Base-by-base conservation (phyloP, 148 eudicot species). In the Rhododendron molle region DNA sequence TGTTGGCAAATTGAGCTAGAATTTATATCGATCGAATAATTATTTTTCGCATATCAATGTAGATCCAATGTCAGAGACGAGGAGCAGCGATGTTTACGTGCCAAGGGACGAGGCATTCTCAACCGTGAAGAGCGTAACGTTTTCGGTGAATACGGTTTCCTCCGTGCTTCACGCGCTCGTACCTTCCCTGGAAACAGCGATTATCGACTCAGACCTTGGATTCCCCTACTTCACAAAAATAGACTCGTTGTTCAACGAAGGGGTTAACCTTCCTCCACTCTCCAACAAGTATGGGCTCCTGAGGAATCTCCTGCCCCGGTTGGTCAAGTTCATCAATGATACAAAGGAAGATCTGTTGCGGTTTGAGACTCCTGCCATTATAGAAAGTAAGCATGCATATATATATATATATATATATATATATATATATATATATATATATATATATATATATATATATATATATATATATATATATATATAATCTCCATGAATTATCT, bases 31-130 rank as follows among this genome's bases (percentile, higher is more conserved):
- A 23, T 7, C 11, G 8, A 62, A 23, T n/a, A 23, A 26, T 30
- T 12, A 71, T 32, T 30, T 23, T 43, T 12, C 7, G 7, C n/a
- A 2, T n/a, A 10, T 40, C 4, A 0, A 16, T 54, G 10, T 3
- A 95, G 98, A 94, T 90, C 90, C 94, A 44, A 38, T 43, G 4
- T 90, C 94, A 2, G 98, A 94, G 80, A 62, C 87, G 1, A 89
- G 92, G 89, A 85, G 90, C 26, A 21, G 28, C 16, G 54, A 8
- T 7, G 78, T 93, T 0, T 96, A 94, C 76, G 94, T 96, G 80
- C 98, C 98, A 2, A 89, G 98, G 89, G 96, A 94, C 43, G 98
- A 96, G 81, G 89, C 87, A 7, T 96, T 96, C 73, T 91, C 98
- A 7, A 93, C 90, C 43, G 86, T 93, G 32, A 96, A 96, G 84